Base-by-base conservation (phyloP, 192 early-diverging fungal genomes). In the Geosiphon pyriformis region DNA sequence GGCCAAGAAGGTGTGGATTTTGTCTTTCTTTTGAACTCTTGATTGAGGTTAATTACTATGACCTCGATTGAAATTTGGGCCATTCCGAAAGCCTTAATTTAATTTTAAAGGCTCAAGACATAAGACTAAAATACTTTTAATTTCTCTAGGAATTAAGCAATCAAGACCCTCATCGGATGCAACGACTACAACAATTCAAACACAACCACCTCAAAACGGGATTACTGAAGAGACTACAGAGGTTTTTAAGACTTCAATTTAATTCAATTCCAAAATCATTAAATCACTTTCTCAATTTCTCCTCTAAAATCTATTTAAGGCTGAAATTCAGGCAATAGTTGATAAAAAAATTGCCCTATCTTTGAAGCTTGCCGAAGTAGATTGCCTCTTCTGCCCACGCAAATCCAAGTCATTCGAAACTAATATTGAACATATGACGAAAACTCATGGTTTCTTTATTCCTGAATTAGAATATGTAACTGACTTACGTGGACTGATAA, bases 381-480 rank as follows among this genome's bases (percentile, higher is more conserved):
- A 97, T 72, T 99, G 97, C 80, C 80, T 99, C 48, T 99, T 99
- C 82, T 99, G 97, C 79, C 67, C 81, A 20, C 80, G 88, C 69
- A 77, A 74, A 70, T 74, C 83, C 0, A 77, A 74, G 12, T 75
- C 80, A 25, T 90, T 89, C 66, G 85, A 89, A 33, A 73, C 72
- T 60, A 94, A 93, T 72, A 76, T 99, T 72, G 80, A 83, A 26
- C 97, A 99, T 78, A 99, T 99, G 97, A 84, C 92, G 17, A 75
- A 72, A 51, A 80, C 75, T 27, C 97, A 99, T 76, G 87, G 88
- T 72, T 91, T 99, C 71, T 99, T 98, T 66, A 90, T 99, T 69
- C 97, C 97, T 23, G 95, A 98, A 76, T 83, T 97, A 34, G 96
- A 98, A 75, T 96, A 87, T 72, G 72, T 99, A 60, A 87, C 87